Evolutionary conservation across 2,329 filamentous ascomycete genomes (phyloP).

Genomic region (Hysterium pulicare): DNA sequence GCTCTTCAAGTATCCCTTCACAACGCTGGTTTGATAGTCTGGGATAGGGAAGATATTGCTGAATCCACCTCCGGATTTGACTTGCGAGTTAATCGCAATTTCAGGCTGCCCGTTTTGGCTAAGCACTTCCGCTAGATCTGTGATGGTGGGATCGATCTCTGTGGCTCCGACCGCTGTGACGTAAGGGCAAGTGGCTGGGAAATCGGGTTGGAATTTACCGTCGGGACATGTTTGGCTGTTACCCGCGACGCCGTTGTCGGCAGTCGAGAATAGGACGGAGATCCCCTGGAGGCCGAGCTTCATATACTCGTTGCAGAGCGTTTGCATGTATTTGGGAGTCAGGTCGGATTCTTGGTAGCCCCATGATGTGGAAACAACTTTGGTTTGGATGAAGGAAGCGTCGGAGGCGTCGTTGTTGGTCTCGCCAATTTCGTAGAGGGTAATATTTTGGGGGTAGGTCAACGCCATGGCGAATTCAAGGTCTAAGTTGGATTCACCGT

Average conservation of each 20-base stretch:
- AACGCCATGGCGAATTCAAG: slow-evolving; percentile 13
- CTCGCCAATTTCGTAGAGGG: slow-evolving; percentile 13
- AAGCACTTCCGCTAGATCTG: slow-evolving; percentile 23
- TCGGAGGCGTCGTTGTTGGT: slow-evolving; percentile 4
- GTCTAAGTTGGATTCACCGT: slow-evolving; percentile 11
- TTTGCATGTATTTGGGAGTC: slow-evolving; percentile 5
- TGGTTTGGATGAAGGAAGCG: slow-evolving; percentile 12
- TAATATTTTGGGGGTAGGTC: slow-evolving; percentile 12
- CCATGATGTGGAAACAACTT: slow-evolving; percentile 9
- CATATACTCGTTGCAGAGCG: slow-evolving; percentile 40
- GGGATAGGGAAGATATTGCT: slow-evolving; percentile 31
- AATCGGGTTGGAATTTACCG: slow-evolving; percentile 42
- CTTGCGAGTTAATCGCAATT: slow-evolving; percentile 22
- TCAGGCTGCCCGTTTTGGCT: slow-evolving; percentile 36
- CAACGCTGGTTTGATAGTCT: slow-evolving; percentile 38
- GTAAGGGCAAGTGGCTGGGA: slow-evolving; percentile 37
- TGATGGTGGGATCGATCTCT: slow-evolving; percentile 19
- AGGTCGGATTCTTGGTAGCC: slow-evolving; percentile 6
- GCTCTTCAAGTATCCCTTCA: slow-evolving; percentile 30
- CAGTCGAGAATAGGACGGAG: slow-evolving; percentile 46
- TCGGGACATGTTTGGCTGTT: slow-evolving; percentile 26
- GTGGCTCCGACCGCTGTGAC: slow-evolving; percentile 45
- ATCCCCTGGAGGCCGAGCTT: slow-evolving; percentile 51
- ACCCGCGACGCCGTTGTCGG: slow-evolving; percentile 45
- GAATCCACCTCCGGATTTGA: slow-evolving; percentile 36